Conservation (phyloP, 139 green algal species). For the Auxenochlorella pyrenoidosa region DNA sequence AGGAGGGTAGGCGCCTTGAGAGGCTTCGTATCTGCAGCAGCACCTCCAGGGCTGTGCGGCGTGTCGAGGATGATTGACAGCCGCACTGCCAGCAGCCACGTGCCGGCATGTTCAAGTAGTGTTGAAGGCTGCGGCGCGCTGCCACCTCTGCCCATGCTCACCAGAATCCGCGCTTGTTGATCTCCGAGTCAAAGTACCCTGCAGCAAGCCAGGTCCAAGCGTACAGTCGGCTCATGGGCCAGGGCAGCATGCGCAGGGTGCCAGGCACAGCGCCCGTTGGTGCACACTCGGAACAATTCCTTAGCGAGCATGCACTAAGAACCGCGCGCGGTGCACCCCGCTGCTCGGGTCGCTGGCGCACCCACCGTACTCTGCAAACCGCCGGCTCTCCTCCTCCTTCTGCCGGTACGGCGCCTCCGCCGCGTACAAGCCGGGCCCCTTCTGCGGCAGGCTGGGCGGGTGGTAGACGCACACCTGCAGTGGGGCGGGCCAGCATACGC, state of each 20-base stretch:
- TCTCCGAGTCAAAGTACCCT: slow-evolving; percentile 19
- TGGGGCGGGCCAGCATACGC: neutral
- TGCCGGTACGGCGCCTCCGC: neutral
- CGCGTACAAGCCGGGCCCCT: neutral
- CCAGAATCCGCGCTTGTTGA: slow-evolving; percentile 1
- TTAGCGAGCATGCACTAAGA: no score
- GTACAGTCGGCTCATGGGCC: no score
- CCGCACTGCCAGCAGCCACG: no score
- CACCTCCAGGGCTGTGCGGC: no score
- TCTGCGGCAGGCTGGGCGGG: neutral
- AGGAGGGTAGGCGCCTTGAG: neutral
- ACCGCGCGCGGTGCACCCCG: no score
- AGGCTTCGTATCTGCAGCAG: no score
- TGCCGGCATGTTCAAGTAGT: no score
- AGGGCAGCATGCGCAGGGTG: no score
- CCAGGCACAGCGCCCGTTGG: no score
- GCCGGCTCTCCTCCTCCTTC: slow-evolving; percentile 41
- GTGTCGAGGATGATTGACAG: no score
- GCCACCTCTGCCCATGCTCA: neutral
- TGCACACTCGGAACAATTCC: no score
- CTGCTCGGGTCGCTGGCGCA: no score
- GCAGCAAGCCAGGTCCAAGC: neutral
- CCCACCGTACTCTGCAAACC: slow-evolving; percentile 32
- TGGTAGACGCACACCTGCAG: slow-evolving; percentile 27
- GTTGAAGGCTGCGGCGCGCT: neutral